phyloP scores from a whole-genome alignment of 148 eudicot species.

The Selenicereus undatus region DNA sequence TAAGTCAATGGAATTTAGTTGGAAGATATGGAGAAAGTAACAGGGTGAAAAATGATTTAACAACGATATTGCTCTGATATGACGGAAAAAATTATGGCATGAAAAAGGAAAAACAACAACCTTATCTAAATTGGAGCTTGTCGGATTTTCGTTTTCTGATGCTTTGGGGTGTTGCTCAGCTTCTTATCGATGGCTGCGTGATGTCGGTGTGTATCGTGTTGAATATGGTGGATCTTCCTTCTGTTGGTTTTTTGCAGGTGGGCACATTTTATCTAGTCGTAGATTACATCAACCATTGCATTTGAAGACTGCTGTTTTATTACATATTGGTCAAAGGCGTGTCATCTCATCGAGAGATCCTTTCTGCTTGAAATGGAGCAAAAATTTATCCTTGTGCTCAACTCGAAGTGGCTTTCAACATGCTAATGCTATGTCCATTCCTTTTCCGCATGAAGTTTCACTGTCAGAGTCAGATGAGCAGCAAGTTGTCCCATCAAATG shows the following conservation, averaged over 20 bases:
- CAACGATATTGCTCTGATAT: background rate
- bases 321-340: slow-evolving; percentile 27
- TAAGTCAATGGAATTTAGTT: background rate
- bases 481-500: slow-evolving; percentile 20
- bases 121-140: background rate
- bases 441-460: slow-evolving; percentile 40
- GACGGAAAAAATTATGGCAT: background rate
- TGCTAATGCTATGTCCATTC: slow-evolving; percentile 40
- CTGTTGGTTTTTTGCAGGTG: slow-evolving; percentile 15
- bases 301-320: slow-evolving; percentile 27
- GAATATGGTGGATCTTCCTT: background rate
- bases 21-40: background rate
- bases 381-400: slow-evolving; percentile 21
- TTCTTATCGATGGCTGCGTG: background rate
- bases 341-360: slow-evolving; percentile 29
- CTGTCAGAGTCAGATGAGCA: slow-evolving; percentile 31
- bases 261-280: slow-evolving; percentile 7
- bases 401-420: slow-evolving; percentile 20
- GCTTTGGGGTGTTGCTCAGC: background rate
- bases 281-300: slow-evolving; percentile 19
- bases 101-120: background rate
- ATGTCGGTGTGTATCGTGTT: background rate
- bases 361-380: slow-evolving; percentile 23
- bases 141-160: background rate
- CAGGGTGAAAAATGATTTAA: background rate